Evolutionary conservation across 2,329 filamentous ascomycete genomes (phyloP), one percentile per base, ranked within the genome.

Genomic region (Cladophialophora immunda): DNA sequence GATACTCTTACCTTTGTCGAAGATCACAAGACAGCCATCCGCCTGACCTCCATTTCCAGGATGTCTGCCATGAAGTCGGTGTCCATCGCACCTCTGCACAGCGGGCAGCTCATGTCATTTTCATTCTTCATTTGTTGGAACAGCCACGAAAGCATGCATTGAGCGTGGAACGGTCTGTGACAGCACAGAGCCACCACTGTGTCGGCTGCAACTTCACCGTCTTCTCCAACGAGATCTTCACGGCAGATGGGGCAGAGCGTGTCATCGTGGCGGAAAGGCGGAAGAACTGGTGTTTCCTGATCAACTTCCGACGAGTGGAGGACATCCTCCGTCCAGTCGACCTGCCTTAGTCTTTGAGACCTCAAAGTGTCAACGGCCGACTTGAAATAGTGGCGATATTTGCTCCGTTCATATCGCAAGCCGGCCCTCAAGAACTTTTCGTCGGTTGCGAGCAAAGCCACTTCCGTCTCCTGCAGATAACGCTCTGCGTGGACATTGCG

Each of bases 141-240:
- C n/a, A 47, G 8, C 38, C 57, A 59, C 5, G 27, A 29, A 38
- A 47, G 36, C 13, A 59, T 8, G 15, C 57, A 59, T 9, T 19
- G 25, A 7, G 22, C 7, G 19, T 59, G 34, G 11, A 59, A 59
- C 6, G 57, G 57, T n/a, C 45, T 50, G 8, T 15, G 45, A 19
- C 45, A 50, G 25, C 45, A 25, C 11, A 3, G 8, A 5, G 45
- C 25, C 45, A 50, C 45, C 22, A 50, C 19, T 50, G 45, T 19
- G 11, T 25, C 19, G 22, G 8, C 19, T 3, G 9, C 45, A n/a
- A 47, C 17, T n/a, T 47, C 45, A 11, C 45, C 45, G 8, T 47
- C 19, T 25, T 47, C 45, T 25, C 36, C 36, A 2, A 2, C 19
- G 17, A 50, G 9, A 25, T 50, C 45, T 3, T 50, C 45, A 2